phyloP scores from a whole-genome alignment of 176 grass and related monocot species.

The Ensete glaucum region DNA sequence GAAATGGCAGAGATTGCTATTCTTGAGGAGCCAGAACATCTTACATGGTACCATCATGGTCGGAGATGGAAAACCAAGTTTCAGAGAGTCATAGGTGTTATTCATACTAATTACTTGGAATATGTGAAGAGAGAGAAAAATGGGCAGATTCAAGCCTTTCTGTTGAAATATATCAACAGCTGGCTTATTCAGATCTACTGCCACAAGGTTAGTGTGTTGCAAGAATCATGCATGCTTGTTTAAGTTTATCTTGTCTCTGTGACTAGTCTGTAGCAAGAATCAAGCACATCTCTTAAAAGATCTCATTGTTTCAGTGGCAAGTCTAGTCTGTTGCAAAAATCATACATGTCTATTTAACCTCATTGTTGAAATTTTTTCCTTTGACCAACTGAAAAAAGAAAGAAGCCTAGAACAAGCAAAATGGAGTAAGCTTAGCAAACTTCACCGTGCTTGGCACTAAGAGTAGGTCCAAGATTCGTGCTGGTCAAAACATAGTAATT shows the following conservation, averaged over 20 bases:
- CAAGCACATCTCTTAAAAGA: not conserved
- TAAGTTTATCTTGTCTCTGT: not conserved
- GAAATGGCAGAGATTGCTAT: slow-evolving; percentile 79
- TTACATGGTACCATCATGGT: slow-evolving; percentile 99
- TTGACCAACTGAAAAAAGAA: not conserved
- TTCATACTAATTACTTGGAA: slow-evolving; percentile 91
- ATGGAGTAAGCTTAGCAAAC: not conserved
- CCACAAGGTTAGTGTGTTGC: slow-evolving; percentile 66
- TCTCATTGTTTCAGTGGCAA: no score
- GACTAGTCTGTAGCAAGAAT: not conserved
- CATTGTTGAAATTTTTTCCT: not conserved
- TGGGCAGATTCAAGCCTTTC: slow-evolving; percentile 70
- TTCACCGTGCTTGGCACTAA: not conserved
- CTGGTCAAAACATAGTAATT: no score
- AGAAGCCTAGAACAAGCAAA: not conserved
- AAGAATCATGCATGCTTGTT: slow-evolving; percentile 1
- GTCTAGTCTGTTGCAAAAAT: no score
- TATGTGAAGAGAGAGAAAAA: slow-evolving; percentile 95
- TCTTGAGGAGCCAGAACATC: slow-evolving; percentile 93
- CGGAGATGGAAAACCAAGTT: slow-evolving; percentile 93
- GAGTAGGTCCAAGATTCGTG: no score
- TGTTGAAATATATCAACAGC: slow-evolving; percentile 82
- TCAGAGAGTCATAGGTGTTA: slow-evolving; percentile 70
- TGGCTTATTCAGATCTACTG: slow-evolving; percentile 92
- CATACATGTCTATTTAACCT: not conserved